A percentile compares a stretch with the other conserved stretches of the same genome.
Conservation (phyloP, 345 rosid genomes). For the Clarkia xantiana region DNA sequence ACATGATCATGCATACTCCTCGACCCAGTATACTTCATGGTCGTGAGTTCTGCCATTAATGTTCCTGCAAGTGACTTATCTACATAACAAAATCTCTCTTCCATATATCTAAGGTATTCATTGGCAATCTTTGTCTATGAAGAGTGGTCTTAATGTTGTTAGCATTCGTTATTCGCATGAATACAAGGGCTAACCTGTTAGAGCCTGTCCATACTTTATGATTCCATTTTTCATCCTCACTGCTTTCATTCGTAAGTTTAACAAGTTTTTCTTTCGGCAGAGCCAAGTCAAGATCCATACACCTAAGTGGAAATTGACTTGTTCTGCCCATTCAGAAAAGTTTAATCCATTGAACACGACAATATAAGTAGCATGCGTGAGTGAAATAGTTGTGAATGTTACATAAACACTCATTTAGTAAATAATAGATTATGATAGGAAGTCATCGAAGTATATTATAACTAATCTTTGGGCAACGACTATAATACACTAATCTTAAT, state of each 20-base stretch:
- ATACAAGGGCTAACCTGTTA: constrained; percentile 8
- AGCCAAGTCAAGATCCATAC: background rate
- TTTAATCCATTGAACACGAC: no score
- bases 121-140: constrained; percentile 5
- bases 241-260: constrained; percentile 3
- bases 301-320: no score
- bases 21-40: constrained; percentile 9
- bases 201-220: constrained; percentile 9
- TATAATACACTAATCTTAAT: no score
- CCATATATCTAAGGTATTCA: constrained; percentile 5
- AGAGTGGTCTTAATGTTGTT: background rate
- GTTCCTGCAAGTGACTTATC: constrained; percentile 10
- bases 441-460: no score
- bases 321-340: no score
- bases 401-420: no score
- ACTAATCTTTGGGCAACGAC: no score
- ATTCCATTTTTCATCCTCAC: background rate
- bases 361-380: no score
- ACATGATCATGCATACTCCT: no score
- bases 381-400: no score
- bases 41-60: constrained; percentile 6
- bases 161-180: constrained; percentile 5
- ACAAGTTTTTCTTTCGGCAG: background rate
- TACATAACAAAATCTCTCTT: background rate
- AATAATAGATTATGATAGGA: no score